Evolutionary conservation across 2,329 filamentous ascomycete species (phyloP).

Genomic region (Pezicula rhizophila): DNA sequence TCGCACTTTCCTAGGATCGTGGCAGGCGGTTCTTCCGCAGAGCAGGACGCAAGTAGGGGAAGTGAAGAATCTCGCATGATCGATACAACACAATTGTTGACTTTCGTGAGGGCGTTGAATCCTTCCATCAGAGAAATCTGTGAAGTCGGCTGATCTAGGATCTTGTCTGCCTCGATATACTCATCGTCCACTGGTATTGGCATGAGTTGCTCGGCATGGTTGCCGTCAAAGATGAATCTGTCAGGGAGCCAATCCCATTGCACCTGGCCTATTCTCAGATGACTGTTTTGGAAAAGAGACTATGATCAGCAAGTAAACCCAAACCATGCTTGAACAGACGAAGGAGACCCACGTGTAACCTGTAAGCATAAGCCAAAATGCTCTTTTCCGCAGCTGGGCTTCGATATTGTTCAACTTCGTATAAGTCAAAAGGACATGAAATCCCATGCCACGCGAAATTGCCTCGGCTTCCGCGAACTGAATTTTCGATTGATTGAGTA

Average conservation of each 20-base stretch:
- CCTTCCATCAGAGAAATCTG: neutral
- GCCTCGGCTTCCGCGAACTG: constrained; percentile 31
- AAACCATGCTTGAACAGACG: too few relatives aligned
- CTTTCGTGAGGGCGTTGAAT: neutral
- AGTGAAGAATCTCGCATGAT: neutral
- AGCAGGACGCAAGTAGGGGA: too few relatives aligned
- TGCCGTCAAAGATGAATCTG: too few relatives aligned
- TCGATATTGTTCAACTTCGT: constrained; percentile 28
- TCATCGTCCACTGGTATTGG: constrained; percentile 20
- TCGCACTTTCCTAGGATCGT: too few relatives aligned
- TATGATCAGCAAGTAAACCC: too few relatives aligned
- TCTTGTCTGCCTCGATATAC: constrained; percentile 10
- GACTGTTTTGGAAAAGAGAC: too few relatives aligned
- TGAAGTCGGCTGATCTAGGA: neutral
- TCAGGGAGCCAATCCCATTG: too few relatives aligned
- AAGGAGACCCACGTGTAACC: constrained; percentile 13
- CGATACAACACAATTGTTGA: neutral
- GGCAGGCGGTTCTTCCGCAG: too few relatives aligned
- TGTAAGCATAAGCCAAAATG: constrained; percentile 32
- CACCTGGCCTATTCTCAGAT: too few relatives aligned
- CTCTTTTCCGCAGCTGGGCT: constrained; percentile 31
- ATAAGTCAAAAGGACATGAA: constrained; percentile 28
- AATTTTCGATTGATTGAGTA: constrained; percentile 31
- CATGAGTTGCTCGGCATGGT: too few relatives aligned
- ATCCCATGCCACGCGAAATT: constrained; percentile 26